These are phyloP conservation scores for Salix koriyanagi DNA, from an alignment of 345 rosid species.

Conservation along the genomic window DNA sequence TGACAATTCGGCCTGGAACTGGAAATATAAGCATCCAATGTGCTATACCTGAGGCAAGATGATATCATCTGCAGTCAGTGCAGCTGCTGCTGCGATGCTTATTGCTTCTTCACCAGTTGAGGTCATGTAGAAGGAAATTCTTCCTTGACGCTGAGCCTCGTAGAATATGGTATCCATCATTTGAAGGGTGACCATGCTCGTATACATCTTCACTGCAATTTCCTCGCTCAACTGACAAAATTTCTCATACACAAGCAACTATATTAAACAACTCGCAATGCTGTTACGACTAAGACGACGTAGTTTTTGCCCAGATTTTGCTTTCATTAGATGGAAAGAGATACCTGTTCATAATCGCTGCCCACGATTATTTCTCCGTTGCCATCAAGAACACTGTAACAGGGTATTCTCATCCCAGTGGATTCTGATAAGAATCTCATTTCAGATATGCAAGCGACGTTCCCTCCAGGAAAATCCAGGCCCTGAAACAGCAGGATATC, in stretches of 20 bases:
- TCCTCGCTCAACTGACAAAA: conserved; percentile 32
- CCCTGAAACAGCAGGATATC: neutral
- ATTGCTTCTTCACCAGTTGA: conserved; percentile 80
- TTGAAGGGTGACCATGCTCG: conserved; percentile 67
- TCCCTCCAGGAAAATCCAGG: conserved; percentile 77
- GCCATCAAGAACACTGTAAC: conserved; percentile 70
- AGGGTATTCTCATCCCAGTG: conserved; percentile 43
- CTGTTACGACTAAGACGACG: neutral
- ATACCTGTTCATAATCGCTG: conserved; percentile 34
- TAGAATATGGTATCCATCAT: conserved; percentile 68
- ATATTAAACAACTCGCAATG: conserved; percentile 9
- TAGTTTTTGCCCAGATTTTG: neutral
- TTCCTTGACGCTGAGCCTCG: conserved; percentile 87
- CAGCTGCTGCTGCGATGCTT: conserved; percentile 80
- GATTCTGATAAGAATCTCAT: conserved; percentile 61
- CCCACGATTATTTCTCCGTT: conserved; percentile 40
- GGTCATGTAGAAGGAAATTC: conserved; percentile 75
- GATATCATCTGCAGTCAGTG: conserved; percentile 51
- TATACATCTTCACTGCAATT: conserved; percentile 54
- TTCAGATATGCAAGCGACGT: conserved; percentile 49
- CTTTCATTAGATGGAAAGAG: neutral
- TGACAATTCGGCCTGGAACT: neutral
- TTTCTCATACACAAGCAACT: conserved; percentile 15
- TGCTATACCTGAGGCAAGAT: conserved; percentile 65
- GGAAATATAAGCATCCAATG: neutral